These are phyloP conservation scores for Colletotrichum tanaceti DNA, from an alignment of 2,329 filamentous ascomycete genomes.

Conservation along the genomic window DNA sequence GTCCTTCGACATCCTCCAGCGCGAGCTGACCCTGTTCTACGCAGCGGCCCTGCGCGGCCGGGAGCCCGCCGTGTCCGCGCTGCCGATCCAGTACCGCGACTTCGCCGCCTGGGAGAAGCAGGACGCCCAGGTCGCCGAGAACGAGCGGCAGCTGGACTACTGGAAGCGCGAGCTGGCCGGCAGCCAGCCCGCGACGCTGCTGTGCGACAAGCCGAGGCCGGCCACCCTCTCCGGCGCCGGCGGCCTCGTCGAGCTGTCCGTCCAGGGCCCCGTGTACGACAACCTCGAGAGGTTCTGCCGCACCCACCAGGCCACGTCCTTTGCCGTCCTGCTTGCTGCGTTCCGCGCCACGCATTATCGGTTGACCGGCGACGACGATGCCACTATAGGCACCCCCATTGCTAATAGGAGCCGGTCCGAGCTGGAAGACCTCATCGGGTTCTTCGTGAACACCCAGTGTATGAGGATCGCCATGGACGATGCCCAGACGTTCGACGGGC, in stretches of 20 bases:
- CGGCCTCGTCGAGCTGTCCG: constrained; percentile 11
- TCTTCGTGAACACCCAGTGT: constrained; percentile 46
- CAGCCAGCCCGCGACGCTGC: background rate
- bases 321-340: constrained; percentile 36
- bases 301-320: constrained; percentile 28
- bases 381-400: constrained; percentile 38
- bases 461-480: constrained; percentile 37
- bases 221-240: constrained; percentile 37
- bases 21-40: constrained; percentile 6
- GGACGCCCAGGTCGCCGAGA: background rate
- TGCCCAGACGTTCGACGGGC: constrained; percentile 11
- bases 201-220: constrained; percentile 35
- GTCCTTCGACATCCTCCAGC: constrained; percentile 7
- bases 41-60: background rate
- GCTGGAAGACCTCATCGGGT: constrained; percentile 39
- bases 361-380: constrained; percentile 38
- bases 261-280: constrained; percentile 31
- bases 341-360: constrained; percentile 39
- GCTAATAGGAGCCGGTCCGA: constrained; percentile 22
- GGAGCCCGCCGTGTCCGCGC: background rate
- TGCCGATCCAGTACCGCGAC: constrained; percentile 12
- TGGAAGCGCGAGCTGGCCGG: constrained; percentile 48
- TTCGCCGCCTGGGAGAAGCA: background rate
- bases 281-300: constrained; percentile 36
- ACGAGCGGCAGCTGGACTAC: constrained; percentile 2